Evolutionary conservation across 257 asterid species (phyloP), one percentile per base, ranked within the genome.

Genomic region (Ilex asprella): DNA sequence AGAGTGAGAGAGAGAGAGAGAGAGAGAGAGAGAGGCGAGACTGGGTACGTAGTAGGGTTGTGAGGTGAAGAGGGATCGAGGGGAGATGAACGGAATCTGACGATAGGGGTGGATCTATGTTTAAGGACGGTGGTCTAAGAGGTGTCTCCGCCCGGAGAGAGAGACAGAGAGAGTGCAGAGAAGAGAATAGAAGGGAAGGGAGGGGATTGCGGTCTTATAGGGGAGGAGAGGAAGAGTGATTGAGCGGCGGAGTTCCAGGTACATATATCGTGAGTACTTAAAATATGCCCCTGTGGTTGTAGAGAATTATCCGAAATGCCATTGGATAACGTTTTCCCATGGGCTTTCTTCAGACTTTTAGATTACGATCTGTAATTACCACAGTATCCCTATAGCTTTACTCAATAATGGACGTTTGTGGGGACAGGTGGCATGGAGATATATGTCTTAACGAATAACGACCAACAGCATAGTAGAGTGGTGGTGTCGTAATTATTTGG

Each of bases 71-170:
- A 67, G 56, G 27, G 62, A 70, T 41, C 58, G 21, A 32, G 62
- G 39, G 9, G 31, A 10, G 50, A 15, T 30, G 50, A 29, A 30
- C 50, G 55, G 65, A 55, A 63, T 58, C 68, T 46, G 55, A 10
- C 31, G 6, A 44, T 10, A 35, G 3, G 30, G 72, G 72, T 53
- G 66, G 76, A 60, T 73, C 70, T 76, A 72, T 73, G 56, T 13
- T 16, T 30, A 35, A 55, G 53, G 65, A 14, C 43, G 73, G 73
- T 67, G 62, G 68, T n/a, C n/a, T 6, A 44, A 47, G 59, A 2
- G 57, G 78, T 41, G 50, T 63, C 75, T 15, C 75, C 69, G 76
- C 79, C 77, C 75, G 41, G 5, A 35, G 41, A 15, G n/a, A 2
- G 64, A 13, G 75, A 68, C 8, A 72, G 67, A 16, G 27, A 9